Evolutionary conservation across 176 grass and related monocot genomes (phyloP).

Genomic region (Musa beccarii): DNA sequence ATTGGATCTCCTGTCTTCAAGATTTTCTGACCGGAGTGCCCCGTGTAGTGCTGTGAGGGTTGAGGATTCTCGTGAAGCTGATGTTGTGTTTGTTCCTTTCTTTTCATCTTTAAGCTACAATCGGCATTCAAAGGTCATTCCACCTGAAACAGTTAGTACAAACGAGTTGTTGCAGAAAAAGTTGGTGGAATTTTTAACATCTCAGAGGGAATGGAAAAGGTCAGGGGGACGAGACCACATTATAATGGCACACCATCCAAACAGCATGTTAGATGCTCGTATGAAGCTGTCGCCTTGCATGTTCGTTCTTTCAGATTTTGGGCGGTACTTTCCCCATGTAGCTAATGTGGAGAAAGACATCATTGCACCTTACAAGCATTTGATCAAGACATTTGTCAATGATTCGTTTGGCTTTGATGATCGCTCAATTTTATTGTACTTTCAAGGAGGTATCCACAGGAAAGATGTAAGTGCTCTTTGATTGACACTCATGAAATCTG

Average conservation of each 20-base stretch:
- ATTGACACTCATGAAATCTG: not conserved
- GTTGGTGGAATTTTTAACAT: constrained; percentile 47
- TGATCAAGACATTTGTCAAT: constrained; percentile 55
- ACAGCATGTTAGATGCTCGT: constrained; percentile 70
- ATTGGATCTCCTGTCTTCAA: constrained; percentile 64
- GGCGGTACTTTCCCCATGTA: constrained; percentile 62
- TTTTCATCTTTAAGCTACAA: constrained; percentile 79
- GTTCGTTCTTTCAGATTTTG: constrained; percentile 81
- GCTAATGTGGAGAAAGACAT: constrained; percentile 84
- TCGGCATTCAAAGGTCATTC: constrained; percentile 46
- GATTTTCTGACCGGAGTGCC: constrained; percentile 28
- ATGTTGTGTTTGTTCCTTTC: constrained; percentile 80
- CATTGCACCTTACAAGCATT: constrained; percentile 67
- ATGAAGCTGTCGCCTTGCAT: constrained; percentile 34
- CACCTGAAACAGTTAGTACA: constrained; percentile 41
- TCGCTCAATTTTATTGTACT: constrained; percentile 54
- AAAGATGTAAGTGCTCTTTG: constrained; percentile 62
- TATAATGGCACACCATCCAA: constrained; percentile 85
- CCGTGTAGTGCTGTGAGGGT: constrained; percentile 51
- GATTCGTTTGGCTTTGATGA: constrained; percentile 60
- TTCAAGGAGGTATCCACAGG: constrained; percentile 81
- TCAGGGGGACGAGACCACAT: constrained; percentile 63
- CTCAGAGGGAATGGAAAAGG: constrained; percentile 57
- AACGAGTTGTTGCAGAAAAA: constrained; percentile 56
- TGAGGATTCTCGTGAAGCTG: constrained; percentile 40